Evolutionary conservation across 371 early-diverging fungal species (phyloP).

Genomic region (Mortierella sp.): DNA sequence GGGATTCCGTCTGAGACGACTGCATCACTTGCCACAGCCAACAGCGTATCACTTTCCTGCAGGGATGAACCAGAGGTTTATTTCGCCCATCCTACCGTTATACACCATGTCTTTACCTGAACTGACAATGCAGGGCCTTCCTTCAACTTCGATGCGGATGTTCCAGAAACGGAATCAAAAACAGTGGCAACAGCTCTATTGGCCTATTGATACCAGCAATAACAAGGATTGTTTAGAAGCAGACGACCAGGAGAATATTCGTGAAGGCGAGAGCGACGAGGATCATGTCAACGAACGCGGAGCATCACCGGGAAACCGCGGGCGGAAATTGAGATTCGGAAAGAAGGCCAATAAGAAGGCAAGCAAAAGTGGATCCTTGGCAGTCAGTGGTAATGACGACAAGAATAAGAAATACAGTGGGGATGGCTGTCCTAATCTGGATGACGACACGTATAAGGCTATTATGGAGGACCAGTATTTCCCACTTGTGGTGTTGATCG

Average conservation of each 20-base stretch:
- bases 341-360: slow-evolving; percentile 23
- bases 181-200: slow-evolving; percentile 1
- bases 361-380: neutral
- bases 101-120: slow-evolving; percentile 53
- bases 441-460: slow-evolving; percentile 28
- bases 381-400: neutral
- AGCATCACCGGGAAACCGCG: neutral
- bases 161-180: slow-evolving; percentile 38
- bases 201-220: neutral
- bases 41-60: slow-evolving; percentile 51
- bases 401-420: neutral
- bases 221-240: slow-evolving; percentile 7
- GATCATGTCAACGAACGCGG: slow-evolving; percentile 9
- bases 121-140: slow-evolving; percentile 51
- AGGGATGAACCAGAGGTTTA: slow-evolving; percentile 51
- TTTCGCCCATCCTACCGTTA: slow-evolving; percentile 44
- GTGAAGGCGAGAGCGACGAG: slow-evolving; percentile 6
- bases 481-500: slow-evolving; percentile 52
- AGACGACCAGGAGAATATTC: neutral
- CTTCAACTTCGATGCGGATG: slow-evolving; percentile 47
- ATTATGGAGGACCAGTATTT: slow-evolving; percentile 54
- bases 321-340: slow-evolving; percentile 5
- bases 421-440: neutral
- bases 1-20: slow-evolving; percentile 36
- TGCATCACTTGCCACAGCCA: slow-evolving; percentile 47